Evolutionary conservation across 2,329 filamentous ascomycete genomes (phyloP).

Genomic region (Botrytis fabae): DNA sequence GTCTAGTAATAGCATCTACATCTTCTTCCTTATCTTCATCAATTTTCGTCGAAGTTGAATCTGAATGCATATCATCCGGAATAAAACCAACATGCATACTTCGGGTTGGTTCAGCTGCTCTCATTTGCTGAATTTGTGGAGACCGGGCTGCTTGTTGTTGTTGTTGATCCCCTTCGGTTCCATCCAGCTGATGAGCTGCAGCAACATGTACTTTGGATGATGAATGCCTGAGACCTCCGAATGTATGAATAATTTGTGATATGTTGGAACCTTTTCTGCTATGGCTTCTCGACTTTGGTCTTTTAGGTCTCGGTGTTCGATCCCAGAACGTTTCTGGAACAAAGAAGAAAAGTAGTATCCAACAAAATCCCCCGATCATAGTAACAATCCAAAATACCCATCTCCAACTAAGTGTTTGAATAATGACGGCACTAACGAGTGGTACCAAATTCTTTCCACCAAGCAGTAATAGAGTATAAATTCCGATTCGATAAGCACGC

Average conservation of each 20-base stretch:
- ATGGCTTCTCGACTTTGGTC: slow-evolving; percentile 14
- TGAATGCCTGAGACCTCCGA: slow-evolving; percentile 18
- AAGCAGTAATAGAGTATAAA: slow-evolving; percentile 85
- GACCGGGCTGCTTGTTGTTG: background rate
- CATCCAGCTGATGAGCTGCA: slow-evolving; percentile 10
- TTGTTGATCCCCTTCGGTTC: background rate
- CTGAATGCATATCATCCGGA: slow-evolving; percentile 34
- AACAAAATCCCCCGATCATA: slow-evolving; percentile 72
- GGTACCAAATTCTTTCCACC: slow-evolving; percentile 91
- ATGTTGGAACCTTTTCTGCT: slow-evolving; percentile 28
- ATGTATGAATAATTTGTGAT: slow-evolving; percentile 29
- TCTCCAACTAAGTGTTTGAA: slow-evolving; percentile 76
- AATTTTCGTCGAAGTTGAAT: slow-evolving; percentile 17
- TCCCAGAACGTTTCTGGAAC: slow-evolving; percentile 98
- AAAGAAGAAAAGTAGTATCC: slow-evolving; percentile 78
- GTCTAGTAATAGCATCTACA: background rate
- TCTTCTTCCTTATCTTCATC: slow-evolving; percentile 1
- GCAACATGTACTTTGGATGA: slow-evolving; percentile 12
- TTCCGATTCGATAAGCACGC: slow-evolving; percentile 85
- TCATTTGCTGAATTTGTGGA: background rate
- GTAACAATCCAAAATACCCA: slow-evolving; percentile 92
- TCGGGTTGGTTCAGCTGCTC: slow-evolving; percentile 22
- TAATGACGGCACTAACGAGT: slow-evolving; percentile 81
- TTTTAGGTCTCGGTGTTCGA: slow-evolving; percentile 59
- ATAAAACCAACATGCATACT: slow-evolving; percentile 59